These are phyloP conservation scores for Cryptococcus depauperatus DNA, from an alignment of 1,284 basidiomycete species.

Conservation along the genomic window DNA sequence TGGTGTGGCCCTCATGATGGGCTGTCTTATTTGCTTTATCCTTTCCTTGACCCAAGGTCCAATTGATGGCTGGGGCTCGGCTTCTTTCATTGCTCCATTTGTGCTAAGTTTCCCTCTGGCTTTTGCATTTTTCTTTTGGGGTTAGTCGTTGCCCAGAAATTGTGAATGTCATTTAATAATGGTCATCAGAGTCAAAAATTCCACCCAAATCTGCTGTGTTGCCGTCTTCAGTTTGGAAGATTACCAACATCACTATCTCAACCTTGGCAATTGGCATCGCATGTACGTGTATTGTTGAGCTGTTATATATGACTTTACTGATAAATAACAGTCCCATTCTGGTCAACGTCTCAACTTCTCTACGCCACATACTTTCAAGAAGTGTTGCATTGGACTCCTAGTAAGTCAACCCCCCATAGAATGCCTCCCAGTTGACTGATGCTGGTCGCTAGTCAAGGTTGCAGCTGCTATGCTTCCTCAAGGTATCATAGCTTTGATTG, in stretches of 20 bases:
- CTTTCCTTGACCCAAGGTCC: constrained; percentile 39
- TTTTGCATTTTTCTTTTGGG: constrained; percentile 38
- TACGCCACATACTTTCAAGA: constrained; percentile 20
- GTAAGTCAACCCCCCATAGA: constrained; percentile 1
- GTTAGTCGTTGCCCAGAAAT: constrained; percentile 3
- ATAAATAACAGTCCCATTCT: constrained; percentile 31
- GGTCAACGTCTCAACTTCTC: constrained; percentile 31
- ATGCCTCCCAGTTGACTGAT: not conserved
- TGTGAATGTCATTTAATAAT: not conserved
- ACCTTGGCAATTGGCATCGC: constrained; percentile 19
- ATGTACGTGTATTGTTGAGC: no score
- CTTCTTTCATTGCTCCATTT: constrained; percentile 42
- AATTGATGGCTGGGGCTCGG: constrained; percentile 35
- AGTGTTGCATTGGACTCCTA: constrained; percentile 13
- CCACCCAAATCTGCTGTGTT: constrained; percentile 24
- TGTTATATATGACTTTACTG: no score
- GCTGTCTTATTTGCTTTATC: constrained; percentile 37
- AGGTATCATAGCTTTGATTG: constrained; percentile 27
- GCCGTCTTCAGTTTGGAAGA: constrained; percentile 29
- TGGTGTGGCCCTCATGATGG: constrained; percentile 35
- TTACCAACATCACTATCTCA: constrained; percentile 30
- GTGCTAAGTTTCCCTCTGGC: constrained; percentile 27
- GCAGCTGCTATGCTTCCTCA: constrained; percentile 37
- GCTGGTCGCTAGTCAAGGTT: constrained; percentile 18
- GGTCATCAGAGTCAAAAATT: constrained; percentile 19